phyloP scores from a whole-genome alignment of 164 flowering plant species.

The Brasenia schreberi region DNA sequence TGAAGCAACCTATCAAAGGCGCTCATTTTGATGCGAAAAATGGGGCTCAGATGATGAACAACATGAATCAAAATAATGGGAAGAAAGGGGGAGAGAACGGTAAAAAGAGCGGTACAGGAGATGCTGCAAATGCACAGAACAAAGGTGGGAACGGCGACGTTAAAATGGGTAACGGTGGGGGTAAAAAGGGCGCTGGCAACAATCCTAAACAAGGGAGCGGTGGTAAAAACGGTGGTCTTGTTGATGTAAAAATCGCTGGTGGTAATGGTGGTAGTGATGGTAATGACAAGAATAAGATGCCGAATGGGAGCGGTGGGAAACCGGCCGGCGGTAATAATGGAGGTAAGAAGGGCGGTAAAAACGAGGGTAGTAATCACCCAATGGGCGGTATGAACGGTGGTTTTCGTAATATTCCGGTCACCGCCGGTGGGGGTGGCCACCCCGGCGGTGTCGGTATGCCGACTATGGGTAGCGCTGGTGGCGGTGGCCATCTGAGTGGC shows the following conservation, averaged over 20 bases:
- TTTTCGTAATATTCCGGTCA: slow-evolving; percentile 24
- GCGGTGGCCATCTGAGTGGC: background rate
- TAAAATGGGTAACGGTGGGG: slow-evolving; percentile 11
- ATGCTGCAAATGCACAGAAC: background rate
- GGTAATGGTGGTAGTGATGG: slow-evolving; percentile 20
- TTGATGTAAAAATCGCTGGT: slow-evolving; percentile 22
- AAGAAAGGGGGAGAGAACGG: slow-evolving; percentile 37
- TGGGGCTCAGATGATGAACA: slow-evolving; percentile 5
- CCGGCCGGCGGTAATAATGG: slow-evolving; percentile 17
- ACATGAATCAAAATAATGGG: slow-evolving; percentile 16
- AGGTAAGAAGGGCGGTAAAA: slow-evolving; percentile 29
- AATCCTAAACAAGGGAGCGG: background rate
- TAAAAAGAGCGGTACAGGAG: slow-evolving; percentile 29
- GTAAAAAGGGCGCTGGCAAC: slow-evolving; percentile 23
- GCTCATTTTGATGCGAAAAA: background rate
- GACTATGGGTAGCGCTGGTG: background rate
- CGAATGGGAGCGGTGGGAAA: slow-evolving; percentile 10
- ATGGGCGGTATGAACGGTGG: slow-evolving; percentile 11
- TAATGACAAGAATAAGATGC: slow-evolving; percentile 15
- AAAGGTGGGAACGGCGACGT: background rate
- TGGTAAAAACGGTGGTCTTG: slow-evolving; percentile 6
- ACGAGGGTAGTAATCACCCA: slow-evolving; percentile 10
- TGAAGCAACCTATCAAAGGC: slow-evolving; percentile 4
- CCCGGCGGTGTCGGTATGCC: slow-evolving; percentile 8
- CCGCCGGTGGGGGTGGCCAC: slow-evolving; percentile 13